phyloP scores from a whole-genome alignment of 1,284 basidiomycete species.

The Tylopilus orsonianus region DNA sequence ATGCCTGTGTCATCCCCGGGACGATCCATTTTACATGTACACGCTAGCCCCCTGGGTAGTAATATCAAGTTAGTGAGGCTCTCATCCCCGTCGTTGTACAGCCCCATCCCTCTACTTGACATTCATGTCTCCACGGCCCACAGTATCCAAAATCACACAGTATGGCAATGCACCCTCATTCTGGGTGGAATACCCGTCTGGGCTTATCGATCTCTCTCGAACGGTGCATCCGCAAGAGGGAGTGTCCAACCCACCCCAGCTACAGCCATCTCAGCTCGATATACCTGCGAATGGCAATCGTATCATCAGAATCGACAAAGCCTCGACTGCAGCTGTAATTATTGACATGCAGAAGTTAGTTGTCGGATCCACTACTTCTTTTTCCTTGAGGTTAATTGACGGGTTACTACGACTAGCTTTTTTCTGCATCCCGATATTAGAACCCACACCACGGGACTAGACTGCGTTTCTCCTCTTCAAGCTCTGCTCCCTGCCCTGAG shows the following conservation, averaged over 20 bases:
- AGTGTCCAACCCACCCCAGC: conserved; percentile 33
- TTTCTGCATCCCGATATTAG: conserved; percentile 65
- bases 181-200: conserved; percentile 69
- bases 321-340: conserved; percentile 55
- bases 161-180: conserved; percentile 57
- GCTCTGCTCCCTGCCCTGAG: conserved; percentile 50
- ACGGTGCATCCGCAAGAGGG: conserved; percentile 34
- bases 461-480: conserved; percentile 56
- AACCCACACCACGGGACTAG: conserved; percentile 54
- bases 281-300: conserved; percentile 53
- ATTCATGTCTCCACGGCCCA: conserved; percentile 46
- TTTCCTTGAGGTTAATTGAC: conserved; percentile 3
- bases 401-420: conserved; percentile 40
- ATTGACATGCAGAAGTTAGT: conserved; percentile 82
- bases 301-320: conserved; percentile 49
- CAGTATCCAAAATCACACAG: conserved; percentile 44
- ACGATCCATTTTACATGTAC: background rate
- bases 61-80: conserved; percentile 12
- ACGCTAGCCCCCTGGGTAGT: background rate
- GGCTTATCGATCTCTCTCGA: conserved; percentile 61
- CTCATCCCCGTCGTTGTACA: background rate
- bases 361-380: background rate
- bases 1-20: conserved; percentile 1
- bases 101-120: conserved; percentile 34
- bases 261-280: conserved; percentile 46